phyloP scores from a whole-genome alignment of 192 early-diverging fungal species.

The Linnemannia elongata region DNA sequence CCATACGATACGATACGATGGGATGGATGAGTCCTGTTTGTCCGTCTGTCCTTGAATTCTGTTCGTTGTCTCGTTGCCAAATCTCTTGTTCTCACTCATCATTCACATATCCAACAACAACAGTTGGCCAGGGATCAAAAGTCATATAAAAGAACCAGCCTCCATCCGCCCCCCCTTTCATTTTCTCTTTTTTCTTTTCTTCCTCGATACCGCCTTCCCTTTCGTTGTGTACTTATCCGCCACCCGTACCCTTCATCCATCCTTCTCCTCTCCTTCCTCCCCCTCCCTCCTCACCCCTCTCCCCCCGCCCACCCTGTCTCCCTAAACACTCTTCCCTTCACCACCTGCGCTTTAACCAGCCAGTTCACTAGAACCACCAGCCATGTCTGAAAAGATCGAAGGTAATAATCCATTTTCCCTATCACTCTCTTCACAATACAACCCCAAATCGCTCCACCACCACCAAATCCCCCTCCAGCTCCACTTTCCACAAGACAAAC shows the following conservation, averaged over 20 bases:
- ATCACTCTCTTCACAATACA: not conserved
- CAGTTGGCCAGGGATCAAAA: too few relatives aligned
- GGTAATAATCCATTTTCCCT: constrained; percentile 9
- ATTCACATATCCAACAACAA: not conserved
- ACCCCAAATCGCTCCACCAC: not conserved
- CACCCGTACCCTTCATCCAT: constrained; percentile 3
- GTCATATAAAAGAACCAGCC: constrained; percentile 15
- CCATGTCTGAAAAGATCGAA: constrained; percentile 49
- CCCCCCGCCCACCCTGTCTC: constrained; percentile 35
- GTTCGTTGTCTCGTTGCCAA: not conserved
- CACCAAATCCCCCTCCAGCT: not conserved
- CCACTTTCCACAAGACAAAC: not conserved
- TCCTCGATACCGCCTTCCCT: constrained; percentile 1
- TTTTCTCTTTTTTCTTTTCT: not conserved
- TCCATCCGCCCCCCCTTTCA: not conserved
- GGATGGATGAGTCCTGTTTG: not conserved
- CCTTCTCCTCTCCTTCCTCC: constrained; percentile 10
- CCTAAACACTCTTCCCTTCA: constrained; percentile 17
- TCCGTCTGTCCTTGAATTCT: constrained; percentile 6
- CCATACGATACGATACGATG: too few relatives aligned
- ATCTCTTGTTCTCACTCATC: not conserved
- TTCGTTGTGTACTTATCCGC: constrained; percentile 8
- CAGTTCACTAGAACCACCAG: constrained; percentile 32
- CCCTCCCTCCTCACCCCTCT: not conserved
- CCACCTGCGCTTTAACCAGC: constrained; percentile 30